Conservation (phyloP, 176 grass and related monocot species). For the Phoenix dactylifera region DNA sequence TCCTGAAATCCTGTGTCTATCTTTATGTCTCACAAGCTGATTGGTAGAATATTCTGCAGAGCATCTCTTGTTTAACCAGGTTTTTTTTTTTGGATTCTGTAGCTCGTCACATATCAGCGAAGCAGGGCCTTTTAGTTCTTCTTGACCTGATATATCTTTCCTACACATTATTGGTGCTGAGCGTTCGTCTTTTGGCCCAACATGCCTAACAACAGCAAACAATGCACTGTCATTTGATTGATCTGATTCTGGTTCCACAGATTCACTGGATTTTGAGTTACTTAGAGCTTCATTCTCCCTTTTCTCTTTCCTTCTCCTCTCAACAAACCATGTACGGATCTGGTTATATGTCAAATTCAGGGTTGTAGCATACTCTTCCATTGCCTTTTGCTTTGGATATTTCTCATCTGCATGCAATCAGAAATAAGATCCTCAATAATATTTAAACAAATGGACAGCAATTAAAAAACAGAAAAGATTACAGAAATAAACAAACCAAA, state of each 20-base stretch:
- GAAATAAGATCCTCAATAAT: background rate
- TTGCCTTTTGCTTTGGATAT: slow-evolving; percentile 60
- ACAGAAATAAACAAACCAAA: slow-evolving; percentile 1
- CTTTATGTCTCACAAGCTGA: slow-evolving; percentile 10
- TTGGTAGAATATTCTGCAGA: too few relatives aligned
- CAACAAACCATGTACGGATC: slow-evolving; percentile 84
- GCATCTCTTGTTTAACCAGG: too few relatives aligned
- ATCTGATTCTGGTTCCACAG: too few relatives aligned
- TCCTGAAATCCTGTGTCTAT: background rate
- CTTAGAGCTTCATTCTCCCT: slow-evolving; percentile 30
- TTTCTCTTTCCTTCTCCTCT: slow-evolving; percentile 93
- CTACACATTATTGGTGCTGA: background rate
- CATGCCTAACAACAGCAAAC: too few relatives aligned
- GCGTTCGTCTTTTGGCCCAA: too few relatives aligned
- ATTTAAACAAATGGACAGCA: background rate
- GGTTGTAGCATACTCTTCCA: slow-evolving; percentile 51
- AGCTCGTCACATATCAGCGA: background rate
- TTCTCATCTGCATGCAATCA: slow-evolving; percentile 37
- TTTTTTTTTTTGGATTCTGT: too few relatives aligned
- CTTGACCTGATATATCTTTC: background rate
- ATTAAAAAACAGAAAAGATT: slow-evolving; percentile 1
- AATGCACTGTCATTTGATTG: too few relatives aligned
- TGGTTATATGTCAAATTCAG: slow-evolving; percentile 72
- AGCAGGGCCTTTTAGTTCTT: background rate
- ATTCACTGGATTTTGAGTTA: too few relatives aligned